Conservation (phyloP, 176 grass and related monocot genomes). For the Otatea glauca region DNA sequence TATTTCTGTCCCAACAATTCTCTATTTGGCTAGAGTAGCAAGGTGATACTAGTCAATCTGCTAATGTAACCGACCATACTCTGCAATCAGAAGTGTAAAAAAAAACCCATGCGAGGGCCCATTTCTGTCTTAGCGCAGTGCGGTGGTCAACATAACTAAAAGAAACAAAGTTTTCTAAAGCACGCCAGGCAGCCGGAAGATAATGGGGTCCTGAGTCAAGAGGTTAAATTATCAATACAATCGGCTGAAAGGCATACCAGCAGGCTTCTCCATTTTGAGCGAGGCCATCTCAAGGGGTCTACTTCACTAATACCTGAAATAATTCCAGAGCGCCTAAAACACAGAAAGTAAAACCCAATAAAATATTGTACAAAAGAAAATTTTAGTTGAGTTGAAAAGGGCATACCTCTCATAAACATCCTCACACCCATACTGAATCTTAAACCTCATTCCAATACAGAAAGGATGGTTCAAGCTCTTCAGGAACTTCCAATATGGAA, state of each 20-base stretch:
- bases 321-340: constrained; percentile 74
- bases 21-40: neutral
- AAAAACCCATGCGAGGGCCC: neutral
- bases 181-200: neutral
- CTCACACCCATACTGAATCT: too few species aligned
- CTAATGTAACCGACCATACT: neutral
- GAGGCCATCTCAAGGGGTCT: constrained; percentile 82
- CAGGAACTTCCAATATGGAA: too few species aligned
- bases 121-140: neutral
- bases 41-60: neutral
- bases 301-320: constrained; percentile 76
- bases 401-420: too few species aligned
- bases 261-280: constrained; percentile 96
- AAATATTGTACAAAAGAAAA: too few species aligned
- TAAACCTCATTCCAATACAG: too few species aligned
- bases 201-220: constrained; percentile 1
- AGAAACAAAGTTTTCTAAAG: constrained; percentile 9
- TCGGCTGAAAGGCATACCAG: constrained; percentile 55
- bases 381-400: too few species aligned
- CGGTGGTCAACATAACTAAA: neutral
- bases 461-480: too few species aligned
- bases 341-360: constrained; percentile 31
- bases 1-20: neutral
- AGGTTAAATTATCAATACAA: constrained; percentile 13
- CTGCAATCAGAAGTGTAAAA: neutral